These are phyloP conservation scores for Brassica juncea DNA, from an alignment of 345 rosid species.

Conservation along the genomic window DNA sequence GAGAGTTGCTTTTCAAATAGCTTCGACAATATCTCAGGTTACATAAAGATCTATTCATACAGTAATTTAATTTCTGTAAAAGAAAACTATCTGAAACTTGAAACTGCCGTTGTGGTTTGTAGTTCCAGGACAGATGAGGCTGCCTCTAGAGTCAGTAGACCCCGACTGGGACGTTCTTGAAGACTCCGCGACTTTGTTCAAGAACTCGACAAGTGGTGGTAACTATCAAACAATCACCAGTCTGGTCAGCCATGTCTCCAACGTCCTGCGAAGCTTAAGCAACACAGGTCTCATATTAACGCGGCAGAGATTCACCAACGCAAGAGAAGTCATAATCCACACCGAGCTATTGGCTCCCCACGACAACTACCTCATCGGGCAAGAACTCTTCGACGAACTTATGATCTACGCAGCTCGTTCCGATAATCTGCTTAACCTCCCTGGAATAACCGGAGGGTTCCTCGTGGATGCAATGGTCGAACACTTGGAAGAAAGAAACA, in stretches of 20 bases:
- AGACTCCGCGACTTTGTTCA: conserved; percentile 55
- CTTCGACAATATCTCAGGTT: conserved; percentile 74
- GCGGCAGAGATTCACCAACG: conserved; percentile 50
- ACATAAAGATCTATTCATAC: conserved; percentile 9
- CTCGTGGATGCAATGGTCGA: conserved; percentile 69
- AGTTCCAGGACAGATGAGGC: conserved; percentile 36
- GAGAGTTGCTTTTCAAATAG: conserved; percentile 83
- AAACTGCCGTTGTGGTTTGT: neutral
- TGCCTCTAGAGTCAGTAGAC: conserved; percentile 29
- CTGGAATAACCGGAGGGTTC: conserved; percentile 55
- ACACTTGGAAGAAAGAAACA: conserved; percentile 57
- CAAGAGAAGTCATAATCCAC: conserved; percentile 61
- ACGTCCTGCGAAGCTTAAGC: conserved; percentile 47
- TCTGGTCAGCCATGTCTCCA: conserved; percentile 54
- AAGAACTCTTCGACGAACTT: conserved; percentile 56
- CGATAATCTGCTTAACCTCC: conserved; percentile 28
- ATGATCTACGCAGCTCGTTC: conserved; percentile 54
- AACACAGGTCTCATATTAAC: conserved; percentile 53
- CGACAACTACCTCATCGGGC: conserved; percentile 45
- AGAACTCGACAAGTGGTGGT: conserved; percentile 37
- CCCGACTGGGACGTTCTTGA: conserved; percentile 44
- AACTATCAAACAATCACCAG: conserved; percentile 31
- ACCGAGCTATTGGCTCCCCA: conserved; percentile 53
- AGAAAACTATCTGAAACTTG: neutral
- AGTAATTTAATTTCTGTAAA: neutral